Base-by-base conservation (phyloP, 441 rosid species). In the Pelargonium australe region DNA sequence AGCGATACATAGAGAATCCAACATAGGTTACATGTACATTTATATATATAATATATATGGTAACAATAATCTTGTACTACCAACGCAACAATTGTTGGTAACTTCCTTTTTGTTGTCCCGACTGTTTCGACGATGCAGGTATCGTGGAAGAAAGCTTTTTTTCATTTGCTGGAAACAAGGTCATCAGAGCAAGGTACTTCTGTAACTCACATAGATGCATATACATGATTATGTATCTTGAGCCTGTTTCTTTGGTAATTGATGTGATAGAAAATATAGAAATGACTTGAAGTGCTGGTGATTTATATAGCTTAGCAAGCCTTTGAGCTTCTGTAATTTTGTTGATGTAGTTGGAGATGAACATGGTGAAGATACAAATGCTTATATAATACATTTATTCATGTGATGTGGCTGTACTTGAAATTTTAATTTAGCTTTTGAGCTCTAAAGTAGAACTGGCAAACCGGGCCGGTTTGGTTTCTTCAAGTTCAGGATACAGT, bases 1-100 rank as follows among this genome's bases (percentile, higher is more conserved):
- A 81, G 79, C 68, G 85, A 76, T 77, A 69, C 80, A 47, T 83
- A 81, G 78, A 74, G 78, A 70, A 77, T 74, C 76, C 69, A 71
- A 10, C 75, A 43, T 83, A 80, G 83, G 58, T 71, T 55, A 58
- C 76, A 44, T 80, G 81, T 83, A 80, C 67, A 76, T 78, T 68
- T 62, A 73, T 72, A 76, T 70, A 64, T 28, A 37, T 67, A 41
- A 68, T 13, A 62, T n/a, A 47, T n/a, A 53, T 55, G 41, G 41
- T 37, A 37, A 37, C 61, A 55, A n/a, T 53, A 53, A 55, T 16
- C 63, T 72, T 68, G 71, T 62, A 72, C 69, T 67, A 51, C 67
- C 51, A 19, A 55, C 51, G 74, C 73, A 80, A 73, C 73, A 75
- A 74, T 68, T 81, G 65, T 69, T 72, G 74, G 60, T 53, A 14